Percentiles rank a stretch among this genome's conserved stretches.
phyloP scores from a whole-genome alignment of 805 yeast genomes.

The Saturnispora mendoncae region DNA sequence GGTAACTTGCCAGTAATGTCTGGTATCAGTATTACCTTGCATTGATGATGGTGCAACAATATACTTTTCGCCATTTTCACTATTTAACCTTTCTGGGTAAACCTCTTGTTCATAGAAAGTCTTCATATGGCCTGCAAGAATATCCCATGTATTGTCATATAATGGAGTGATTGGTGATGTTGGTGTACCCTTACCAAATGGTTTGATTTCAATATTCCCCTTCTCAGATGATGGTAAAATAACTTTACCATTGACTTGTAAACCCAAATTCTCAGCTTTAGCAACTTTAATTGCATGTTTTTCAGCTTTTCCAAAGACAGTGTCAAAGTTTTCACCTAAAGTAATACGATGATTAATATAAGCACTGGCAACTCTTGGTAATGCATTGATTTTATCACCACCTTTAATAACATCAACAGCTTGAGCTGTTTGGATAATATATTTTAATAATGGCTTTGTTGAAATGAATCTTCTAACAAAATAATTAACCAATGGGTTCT shows the following conservation, averaged over 20 bases:
- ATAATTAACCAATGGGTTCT: constrained; percentile 21
- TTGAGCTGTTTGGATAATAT: constrained; percentile 51
- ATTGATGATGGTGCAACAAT: constrained; percentile 51
- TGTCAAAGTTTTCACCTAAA: constrained; percentile 27
- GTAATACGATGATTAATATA: constrained; percentile 50
- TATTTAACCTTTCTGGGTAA: constrained; percentile 21
- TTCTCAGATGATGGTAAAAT: constrained; percentile 14
- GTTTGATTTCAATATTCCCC: constrained; percentile 20
- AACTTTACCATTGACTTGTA: constrained; percentile 32
- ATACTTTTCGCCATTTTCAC: constrained; percentile 9
- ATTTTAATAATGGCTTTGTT: constrained; percentile 29
- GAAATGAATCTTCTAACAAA: constrained; percentile 30
- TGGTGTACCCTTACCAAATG: constrained; percentile 10
- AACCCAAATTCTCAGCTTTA: constrained; percentile 28
- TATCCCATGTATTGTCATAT: constrained; percentile 40
- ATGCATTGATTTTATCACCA: constrained; percentile 67
- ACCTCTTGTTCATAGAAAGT: constrained; percentile 50
- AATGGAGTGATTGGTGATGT: constrained; percentile 38
- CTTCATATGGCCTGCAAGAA: constrained; percentile 52
- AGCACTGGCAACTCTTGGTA: constrained; percentile 54
- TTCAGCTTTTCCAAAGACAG: constrained; percentile 38
- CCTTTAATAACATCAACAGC: constrained; percentile 61
- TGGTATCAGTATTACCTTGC: constrained; percentile 68
- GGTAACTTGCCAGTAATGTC: constrained; percentile 54
- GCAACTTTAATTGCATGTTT: constrained; percentile 29